phyloP scores from a whole-genome alignment of 495 filamentous ascomycete genomes.

The Aspergillus conjunctus region DNA sequence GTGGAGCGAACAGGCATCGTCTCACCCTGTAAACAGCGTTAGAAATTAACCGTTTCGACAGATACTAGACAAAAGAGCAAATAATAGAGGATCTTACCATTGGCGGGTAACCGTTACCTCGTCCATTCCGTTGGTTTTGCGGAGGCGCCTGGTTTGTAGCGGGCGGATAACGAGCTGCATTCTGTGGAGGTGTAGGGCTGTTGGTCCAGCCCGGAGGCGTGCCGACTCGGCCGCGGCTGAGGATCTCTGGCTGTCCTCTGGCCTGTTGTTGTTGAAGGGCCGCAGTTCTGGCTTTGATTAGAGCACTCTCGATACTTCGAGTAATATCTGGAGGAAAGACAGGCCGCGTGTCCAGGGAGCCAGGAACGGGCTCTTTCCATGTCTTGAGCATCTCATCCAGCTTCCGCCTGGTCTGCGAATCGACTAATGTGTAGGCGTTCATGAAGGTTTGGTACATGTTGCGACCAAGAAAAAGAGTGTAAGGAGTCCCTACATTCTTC shows the following conservation, averaged over 20 bases:
- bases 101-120: constrained; percentile 35
- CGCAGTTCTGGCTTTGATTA: constrained; percentile 83
- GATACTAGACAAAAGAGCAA: background rate
- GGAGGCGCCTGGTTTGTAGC: constrained; percentile 24
- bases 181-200: constrained; percentile 69
- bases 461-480: constrained; percentile 88
- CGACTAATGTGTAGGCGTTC: constrained; percentile 89
- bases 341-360: constrained; percentile 81
- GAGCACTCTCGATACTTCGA: constrained; percentile 85
- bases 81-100: constrained; percentile 31
- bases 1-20: constrained; percentile 26
- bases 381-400: constrained; percentile 97
- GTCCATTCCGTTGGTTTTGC: constrained; percentile 39
- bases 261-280: constrained; percentile 71
- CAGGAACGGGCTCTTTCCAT: constrained; percentile 95
- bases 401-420: constrained; percentile 75
- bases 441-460: constrained; percentile 94
- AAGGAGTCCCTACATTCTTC: constrained; percentile 97
- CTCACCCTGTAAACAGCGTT: constrained; percentile 28
- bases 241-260: constrained; percentile 63
- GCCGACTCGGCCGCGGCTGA: constrained; percentile 57
- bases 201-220: constrained; percentile 60
- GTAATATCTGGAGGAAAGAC: constrained; percentile 87
- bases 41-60: constrained; percentile 14
- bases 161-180: constrained; percentile 41